phyloP scores from a whole-genome alignment of 2,329 filamentous ascomycete genomes.

The Parastagonospora avenae region DNA sequence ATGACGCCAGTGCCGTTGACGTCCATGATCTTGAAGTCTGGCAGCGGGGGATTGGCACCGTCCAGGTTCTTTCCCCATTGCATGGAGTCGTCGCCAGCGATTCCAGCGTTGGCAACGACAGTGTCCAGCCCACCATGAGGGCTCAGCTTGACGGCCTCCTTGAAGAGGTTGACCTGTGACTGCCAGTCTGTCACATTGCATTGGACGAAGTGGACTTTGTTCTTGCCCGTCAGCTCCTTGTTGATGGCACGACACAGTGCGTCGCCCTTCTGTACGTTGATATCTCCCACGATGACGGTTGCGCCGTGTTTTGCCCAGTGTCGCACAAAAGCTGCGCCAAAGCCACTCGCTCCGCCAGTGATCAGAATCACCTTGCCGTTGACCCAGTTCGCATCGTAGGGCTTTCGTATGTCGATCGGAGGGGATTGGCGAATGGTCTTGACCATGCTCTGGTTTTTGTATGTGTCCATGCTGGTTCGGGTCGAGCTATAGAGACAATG shows the following conservation, averaged over 20 bases:
- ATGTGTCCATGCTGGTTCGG: slow-evolving; percentile 24
- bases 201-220: slow-evolving; percentile 60
- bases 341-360: slow-evolving; percentile 48
- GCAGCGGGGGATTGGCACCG: slow-evolving; percentile 54
- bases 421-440: slow-evolving; percentile 43
- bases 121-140: slow-evolving; percentile 63
- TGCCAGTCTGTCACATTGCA: slow-evolving; percentile 71
- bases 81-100: slow-evolving; percentile 55
- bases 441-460: slow-evolving; percentile 25
- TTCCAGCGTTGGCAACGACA: slow-evolving; percentile 71
- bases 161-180: slow-evolving; percentile 68
- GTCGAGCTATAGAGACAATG: neutral
- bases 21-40: slow-evolving; percentile 60
- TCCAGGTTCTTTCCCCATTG: slow-evolving; percentile 55
- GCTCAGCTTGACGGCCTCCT: slow-evolving; percentile 60
- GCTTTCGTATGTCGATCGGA: slow-evolving; percentile 42
- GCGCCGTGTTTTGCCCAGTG: slow-evolving; percentile 52
- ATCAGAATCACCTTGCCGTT: slow-evolving; percentile 46
- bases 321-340: slow-evolving; percentile 46
- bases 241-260: slow-evolving; percentile 60
- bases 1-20: slow-evolving; percentile 69
- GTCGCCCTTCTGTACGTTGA: slow-evolving; percentile 61
- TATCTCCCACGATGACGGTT: slow-evolving; percentile 67
- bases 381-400: slow-evolving; percentile 45
- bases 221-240: slow-evolving; percentile 43